Evolutionary conservation across 2,329 filamentous ascomycete species (phyloP).

Genomic region (Plectosphaerella plurivora): DNA sequence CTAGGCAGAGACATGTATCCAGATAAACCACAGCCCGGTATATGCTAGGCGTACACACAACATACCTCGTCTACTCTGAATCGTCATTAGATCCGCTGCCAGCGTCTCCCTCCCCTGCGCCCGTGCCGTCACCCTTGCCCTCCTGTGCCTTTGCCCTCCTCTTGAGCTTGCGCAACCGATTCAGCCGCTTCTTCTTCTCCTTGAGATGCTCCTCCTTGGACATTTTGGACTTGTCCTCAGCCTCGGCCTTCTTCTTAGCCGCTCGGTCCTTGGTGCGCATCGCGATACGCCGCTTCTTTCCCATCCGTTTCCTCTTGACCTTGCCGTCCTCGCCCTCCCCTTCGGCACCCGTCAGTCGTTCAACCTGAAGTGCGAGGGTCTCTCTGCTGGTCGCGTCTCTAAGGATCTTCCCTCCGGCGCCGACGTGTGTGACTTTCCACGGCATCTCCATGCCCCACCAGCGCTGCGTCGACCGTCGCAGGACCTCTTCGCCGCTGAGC

Average conservation of each 20-base stretch:
- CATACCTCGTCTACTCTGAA: background rate
- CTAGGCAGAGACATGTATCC: background rate
- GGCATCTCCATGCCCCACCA: slow-evolving; percentile 57
- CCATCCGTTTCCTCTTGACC: slow-evolving; percentile 39
- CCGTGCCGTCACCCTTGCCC: slow-evolving; percentile 30
- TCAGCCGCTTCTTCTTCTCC: slow-evolving; percentile 60
- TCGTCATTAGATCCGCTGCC: background rate
- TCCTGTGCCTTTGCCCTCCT: slow-evolving; percentile 53
- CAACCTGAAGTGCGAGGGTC: background rate
- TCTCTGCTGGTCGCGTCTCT: slow-evolving; percentile 21
- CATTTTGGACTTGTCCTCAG: slow-evolving; percentile 29
- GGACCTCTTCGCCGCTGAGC: slow-evolving; percentile 47
- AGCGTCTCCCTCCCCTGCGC: background rate
- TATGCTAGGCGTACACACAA: no score
- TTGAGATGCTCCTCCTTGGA: slow-evolving; percentile 52
- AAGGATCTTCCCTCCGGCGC: background rate
- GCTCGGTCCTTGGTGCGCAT: slow-evolving; percentile 40
- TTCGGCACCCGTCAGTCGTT: background rate
- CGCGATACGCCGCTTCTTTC: slow-evolving; percentile 55
- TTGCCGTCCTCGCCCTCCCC: slow-evolving; percentile 15
- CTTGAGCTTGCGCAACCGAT: slow-evolving; percentile 56
- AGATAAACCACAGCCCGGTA: background rate
- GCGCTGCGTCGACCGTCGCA: slow-evolving; percentile 34
- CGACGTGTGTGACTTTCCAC: slow-evolving; percentile 50
- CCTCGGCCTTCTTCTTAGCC: slow-evolving; percentile 33